Evolutionary conservation across 208 protist genomes (phyloP), one percentile per base, ranked within the genome.

Genomic region (Herpetomonas samuelpessoai): DNA sequence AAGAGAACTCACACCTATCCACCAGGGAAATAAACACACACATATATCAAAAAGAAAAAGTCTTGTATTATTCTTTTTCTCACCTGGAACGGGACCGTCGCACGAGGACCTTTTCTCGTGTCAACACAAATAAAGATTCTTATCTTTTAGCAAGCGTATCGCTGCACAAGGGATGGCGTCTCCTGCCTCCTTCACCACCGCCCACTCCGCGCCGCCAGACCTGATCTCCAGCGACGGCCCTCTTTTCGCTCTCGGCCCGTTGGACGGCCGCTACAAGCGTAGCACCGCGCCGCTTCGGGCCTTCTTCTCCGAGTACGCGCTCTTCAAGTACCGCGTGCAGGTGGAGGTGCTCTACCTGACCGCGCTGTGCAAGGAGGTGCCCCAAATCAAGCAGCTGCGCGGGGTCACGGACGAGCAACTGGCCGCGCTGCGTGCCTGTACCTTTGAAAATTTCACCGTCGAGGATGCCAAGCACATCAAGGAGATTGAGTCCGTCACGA

Each of bases 221-320:
- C 35, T 31, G 28, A 67, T 80, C 39, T 52, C 41, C 12, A 27
- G 50, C 19, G 83, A 86, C 55, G 53, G 57, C 30, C 68, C 77
- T n/a, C 80, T 98, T 35, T 82, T 78, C 27, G 91, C 96, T 2
- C 85, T 98, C 55, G 93, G 85, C 38, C 93, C 96, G 0, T 56
- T 98, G 14, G 96, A 98, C 73, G 96, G 96, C 18, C 81, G 96
- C 53, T 98, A 98, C 78, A 90, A 90, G 64, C 61, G 64, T 38
- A 56, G 58, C 38, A 91, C 88, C 0, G 24, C 46, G 14, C 26
- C 57, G 0, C 80, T 98, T 4, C 81, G 85, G 30, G 74, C 84
- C 7, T 97, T 85, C 69, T 98, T 98, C 68, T 96, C 88, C 45
- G 94, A 98, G 67, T 97, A 82, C 62, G 92, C 79, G 12, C 81